phyloP scores from a whole-genome alignment of 768 basidiomycete genomes.

The Phanerochaete carnosa region DNA sequence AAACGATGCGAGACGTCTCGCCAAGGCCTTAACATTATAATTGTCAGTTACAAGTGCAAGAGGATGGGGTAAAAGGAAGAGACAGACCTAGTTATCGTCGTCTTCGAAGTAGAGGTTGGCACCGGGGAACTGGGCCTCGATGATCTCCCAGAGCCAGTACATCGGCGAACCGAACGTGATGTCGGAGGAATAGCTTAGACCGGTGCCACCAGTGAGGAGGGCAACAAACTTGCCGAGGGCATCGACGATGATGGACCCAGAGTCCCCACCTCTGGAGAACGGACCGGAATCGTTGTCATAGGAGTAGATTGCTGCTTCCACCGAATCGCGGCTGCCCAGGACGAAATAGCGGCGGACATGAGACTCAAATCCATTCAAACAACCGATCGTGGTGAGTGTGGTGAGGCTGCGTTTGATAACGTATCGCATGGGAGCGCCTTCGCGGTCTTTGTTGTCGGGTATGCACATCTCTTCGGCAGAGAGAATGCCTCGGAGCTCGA shows the following conservation, averaged over 20 bases:
- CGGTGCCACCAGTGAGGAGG: constrained; percentile 27
- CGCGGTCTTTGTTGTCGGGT: too few species aligned
- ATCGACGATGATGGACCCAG: constrained; percentile 22
- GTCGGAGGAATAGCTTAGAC: constrained; percentile 13
- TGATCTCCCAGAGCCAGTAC: constrained; percentile 13
- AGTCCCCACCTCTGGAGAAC: constrained; percentile 15
- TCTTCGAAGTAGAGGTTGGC: constrained; percentile 22
- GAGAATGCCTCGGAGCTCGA: too few species aligned
- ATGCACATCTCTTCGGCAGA: too few species aligned
- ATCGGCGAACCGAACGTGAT: constrained; percentile 28
- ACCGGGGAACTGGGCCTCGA: constrained; percentile 12
- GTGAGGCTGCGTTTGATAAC: too few species aligned
- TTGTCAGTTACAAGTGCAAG: too few species aligned
- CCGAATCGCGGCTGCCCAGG: too few species aligned
- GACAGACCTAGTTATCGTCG: constrained; percentile 1
- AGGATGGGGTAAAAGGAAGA: constrained; percentile 6
- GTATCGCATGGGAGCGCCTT: too few species aligned
- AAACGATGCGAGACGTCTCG: too few species aligned
- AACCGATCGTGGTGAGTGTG: too few species aligned
- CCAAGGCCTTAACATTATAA: too few species aligned
- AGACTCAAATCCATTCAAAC: too few species aligned
- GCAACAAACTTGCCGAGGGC: constrained; percentile 21
- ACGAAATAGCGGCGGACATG: too few species aligned
- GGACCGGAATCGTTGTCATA: constrained; percentile 19
- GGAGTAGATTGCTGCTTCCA: constrained; percentile 18